Evolutionary conservation across 2,329 filamentous ascomycete genomes (phyloP).

Genomic region (Exophiala bonariae): DNA sequence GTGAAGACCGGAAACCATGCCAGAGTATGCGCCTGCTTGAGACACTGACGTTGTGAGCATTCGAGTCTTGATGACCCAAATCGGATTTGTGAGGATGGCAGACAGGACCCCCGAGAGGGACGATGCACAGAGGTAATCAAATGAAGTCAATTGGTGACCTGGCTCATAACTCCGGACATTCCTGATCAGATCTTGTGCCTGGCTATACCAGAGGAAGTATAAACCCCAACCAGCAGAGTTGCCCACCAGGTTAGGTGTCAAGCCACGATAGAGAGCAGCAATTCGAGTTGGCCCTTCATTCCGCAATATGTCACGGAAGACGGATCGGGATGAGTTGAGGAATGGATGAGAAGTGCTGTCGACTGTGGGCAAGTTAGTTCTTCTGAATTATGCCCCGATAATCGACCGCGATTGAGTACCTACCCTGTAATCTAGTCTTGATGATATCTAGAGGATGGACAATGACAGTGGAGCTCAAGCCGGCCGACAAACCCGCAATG

Average conservation of each 20-base stretch:
- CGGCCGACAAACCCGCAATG: conserved; percentile 85
- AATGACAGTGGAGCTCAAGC: conserved; percentile 78
- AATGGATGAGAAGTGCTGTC: conserved; percentile 48
- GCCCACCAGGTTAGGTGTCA: conserved; percentile 86
- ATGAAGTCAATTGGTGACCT: conserved; percentile 44
- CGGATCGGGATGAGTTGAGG: conserved; percentile 55
- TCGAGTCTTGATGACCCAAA: conserved; percentile 97
- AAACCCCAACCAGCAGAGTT: conserved; percentile 88
- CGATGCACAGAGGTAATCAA: conserved; percentile 80
- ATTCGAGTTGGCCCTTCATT: conserved; percentile 57
- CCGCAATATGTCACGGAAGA: conserved; percentile 52
- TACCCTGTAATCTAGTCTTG: conserved; percentile 93
- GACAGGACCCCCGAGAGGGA: conserved; percentile 70
- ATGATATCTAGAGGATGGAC: conserved; percentile 93
- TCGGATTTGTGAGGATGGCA: conserved; percentile 83
- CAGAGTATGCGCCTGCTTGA: conserved; percentile 75
- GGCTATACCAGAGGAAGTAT: conserved; percentile 79
- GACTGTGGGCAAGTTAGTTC: conserved; percentile 48
- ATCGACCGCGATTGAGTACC: conserved; percentile 24
- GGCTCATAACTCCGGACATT: conserved; percentile 35
- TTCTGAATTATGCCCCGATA: neutral
- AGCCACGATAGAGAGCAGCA: conserved; percentile 77
- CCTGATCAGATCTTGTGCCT: conserved; percentile 57
- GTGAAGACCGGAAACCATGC: conserved; percentile 68
- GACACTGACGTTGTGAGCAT: conserved; percentile 85